Percentiles rank a stretch among this genome's conserved stretches.
These are phyloP conservation scores for Leccinellum rugosiceps DNA, from an alignment of 768 basidiomycete genomes.

Conservation along the genomic window DNA sequence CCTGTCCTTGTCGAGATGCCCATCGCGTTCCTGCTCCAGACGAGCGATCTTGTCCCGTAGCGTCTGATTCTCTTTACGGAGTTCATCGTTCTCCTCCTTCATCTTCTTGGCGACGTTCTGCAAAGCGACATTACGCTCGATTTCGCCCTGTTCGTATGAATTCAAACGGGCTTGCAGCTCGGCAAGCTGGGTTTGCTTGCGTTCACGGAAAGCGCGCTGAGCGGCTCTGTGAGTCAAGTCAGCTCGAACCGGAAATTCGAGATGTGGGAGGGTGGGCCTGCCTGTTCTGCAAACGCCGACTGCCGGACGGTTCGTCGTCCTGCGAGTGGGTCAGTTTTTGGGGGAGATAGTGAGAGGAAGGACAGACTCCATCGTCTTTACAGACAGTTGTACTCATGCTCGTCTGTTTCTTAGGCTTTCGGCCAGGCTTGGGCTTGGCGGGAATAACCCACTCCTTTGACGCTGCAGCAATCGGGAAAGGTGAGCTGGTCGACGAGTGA, in stretches of 20 bases:
- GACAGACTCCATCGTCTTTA: slow-evolving; percentile 51
- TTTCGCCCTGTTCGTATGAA: slow-evolving; percentile 86
- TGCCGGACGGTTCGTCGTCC: slow-evolving; percentile 52
- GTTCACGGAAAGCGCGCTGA: slow-evolving; percentile 86
- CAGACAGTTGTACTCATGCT: slow-evolving; percentile 19
- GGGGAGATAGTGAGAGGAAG: not conserved
- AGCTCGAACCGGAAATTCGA: slow-evolving; percentile 1
- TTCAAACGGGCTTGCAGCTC: slow-evolving; percentile 84
- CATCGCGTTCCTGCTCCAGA: slow-evolving; percentile 39
- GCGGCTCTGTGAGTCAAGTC: slow-evolving; percentile 56
- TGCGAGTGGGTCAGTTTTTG: slow-evolving; percentile 11
- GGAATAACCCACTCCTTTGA: slow-evolving; percentile 91
- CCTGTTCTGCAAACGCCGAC: slow-evolving; percentile 76
- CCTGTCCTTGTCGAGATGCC: slow-evolving; percentile 39
- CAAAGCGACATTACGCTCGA: slow-evolving; percentile 80
- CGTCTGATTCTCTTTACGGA: slow-evolving; percentile 62
- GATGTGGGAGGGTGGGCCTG: slow-evolving; percentile 22
- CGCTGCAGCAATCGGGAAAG: slow-evolving; percentile 39
- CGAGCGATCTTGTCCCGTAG: slow-evolving; percentile 51
- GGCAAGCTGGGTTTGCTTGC: slow-evolving; percentile 84
- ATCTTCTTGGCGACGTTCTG: slow-evolving; percentile 80
- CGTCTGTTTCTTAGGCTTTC: slow-evolving; percentile 79
- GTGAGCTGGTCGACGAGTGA: not conserved
- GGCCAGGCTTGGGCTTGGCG: slow-evolving; percentile 81
- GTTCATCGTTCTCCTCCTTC: slow-evolving; percentile 81